Evolutionary conservation across 305 asterid genomes (phyloP).

Genomic region (Solanum hybrid): DNA sequence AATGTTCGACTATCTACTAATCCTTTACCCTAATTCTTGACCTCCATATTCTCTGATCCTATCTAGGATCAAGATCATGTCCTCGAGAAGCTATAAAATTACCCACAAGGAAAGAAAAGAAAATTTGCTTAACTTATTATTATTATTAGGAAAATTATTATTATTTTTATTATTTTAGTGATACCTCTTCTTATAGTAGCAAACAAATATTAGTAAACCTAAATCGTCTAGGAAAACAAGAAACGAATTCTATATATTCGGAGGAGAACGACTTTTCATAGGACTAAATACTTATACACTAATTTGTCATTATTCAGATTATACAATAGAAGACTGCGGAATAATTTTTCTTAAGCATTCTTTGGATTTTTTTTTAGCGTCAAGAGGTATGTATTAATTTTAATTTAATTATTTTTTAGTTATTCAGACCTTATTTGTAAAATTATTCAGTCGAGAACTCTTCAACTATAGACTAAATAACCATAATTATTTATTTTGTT

Average conservation of each 20-base stretch:
- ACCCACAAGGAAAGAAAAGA: neutral
- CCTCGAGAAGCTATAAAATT: neutral
- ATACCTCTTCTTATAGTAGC: neutral
- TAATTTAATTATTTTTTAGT: neutral
- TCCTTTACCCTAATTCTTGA: neutral
- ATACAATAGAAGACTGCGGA: neutral
- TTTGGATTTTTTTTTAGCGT: neutral
- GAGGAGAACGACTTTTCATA: neutral
- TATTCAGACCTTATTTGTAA: neutral
- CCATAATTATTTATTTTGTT: neutral
- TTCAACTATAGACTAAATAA: neutral
- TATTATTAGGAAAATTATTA: neutral
- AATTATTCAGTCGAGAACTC: neutral
- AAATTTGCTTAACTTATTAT: neutral
- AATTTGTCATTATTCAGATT: neutral
- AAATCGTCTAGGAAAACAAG: neutral
- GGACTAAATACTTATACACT: neutral
- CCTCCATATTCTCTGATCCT: neutral
- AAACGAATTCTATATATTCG: neutral
- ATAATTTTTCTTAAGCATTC: neutral
- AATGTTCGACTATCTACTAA: neutral
- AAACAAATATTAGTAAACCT: neutral
- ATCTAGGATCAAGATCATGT: neutral
- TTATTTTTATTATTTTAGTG: neutral
- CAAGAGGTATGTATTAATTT: neutral